A percentile compares a stretch with the other conserved stretches of the same genome.
Conservation (phyloP, 306 rosid species). For the Quercus agrifolia region DNA sequence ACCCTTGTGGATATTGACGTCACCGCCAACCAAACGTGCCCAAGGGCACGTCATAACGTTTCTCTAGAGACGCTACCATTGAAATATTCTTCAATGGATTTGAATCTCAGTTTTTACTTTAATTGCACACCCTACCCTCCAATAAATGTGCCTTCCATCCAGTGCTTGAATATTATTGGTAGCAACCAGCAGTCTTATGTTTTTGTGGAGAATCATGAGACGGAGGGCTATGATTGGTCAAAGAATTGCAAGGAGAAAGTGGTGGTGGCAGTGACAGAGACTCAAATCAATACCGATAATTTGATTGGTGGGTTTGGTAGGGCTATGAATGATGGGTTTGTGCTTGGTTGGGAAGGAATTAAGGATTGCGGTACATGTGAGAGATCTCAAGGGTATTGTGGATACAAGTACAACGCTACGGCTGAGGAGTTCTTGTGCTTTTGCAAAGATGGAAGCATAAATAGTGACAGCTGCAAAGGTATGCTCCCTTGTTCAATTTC, state of each 20-base stretch:
- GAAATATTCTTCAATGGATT: neutral
- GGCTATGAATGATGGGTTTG: neutral
- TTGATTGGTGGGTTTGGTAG: fast-evolving
- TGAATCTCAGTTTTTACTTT: neutral
- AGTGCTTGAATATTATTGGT: neutral
- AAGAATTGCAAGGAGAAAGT: neutral
- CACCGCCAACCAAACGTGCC: neutral
- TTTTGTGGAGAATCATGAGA: neutral
- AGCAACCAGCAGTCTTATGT: neutral
- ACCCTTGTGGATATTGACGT: neutral
- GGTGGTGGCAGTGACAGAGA: neutral
- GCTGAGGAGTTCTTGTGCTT: neutral
- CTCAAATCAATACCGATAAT: fast-evolving
- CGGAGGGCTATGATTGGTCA: neutral
- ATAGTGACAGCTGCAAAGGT: neutral
- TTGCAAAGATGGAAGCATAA: neutral
- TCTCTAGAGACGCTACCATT: neutral
- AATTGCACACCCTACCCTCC: neutral
- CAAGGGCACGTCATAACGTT: neutral
- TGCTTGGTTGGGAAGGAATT: neutral
- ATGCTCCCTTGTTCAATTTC: neutral
- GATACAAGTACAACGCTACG: neutral
- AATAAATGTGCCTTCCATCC: neutral
- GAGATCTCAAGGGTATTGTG: neutral
- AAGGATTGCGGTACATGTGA: neutral